Conservation (phyloP, 495 filamentous ascomycete genomes). For the Elasticomyces elasticus region DNA sequence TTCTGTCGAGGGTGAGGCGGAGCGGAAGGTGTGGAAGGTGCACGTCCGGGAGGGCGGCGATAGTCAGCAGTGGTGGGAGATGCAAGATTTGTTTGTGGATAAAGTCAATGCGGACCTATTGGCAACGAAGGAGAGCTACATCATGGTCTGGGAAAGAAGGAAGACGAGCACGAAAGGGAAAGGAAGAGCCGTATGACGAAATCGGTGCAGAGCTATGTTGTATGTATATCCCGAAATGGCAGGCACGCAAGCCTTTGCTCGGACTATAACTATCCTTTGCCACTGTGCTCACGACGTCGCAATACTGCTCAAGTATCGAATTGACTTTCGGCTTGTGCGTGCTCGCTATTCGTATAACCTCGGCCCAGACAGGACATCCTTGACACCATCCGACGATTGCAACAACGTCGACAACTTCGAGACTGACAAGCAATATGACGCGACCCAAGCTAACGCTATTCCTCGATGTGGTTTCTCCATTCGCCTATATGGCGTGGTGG, state of each 20-base stretch:
- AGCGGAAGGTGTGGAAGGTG: constrained; percentile 69
- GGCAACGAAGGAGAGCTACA: constrained; percentile 83
- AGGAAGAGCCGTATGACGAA: neutral
- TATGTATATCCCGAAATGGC: neutral
- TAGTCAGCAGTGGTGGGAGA: constrained; percentile 73
- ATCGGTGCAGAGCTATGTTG: neutral
- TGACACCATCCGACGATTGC: neutral
- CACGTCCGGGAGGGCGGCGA: constrained; percentile 51
- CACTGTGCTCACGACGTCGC: neutral
- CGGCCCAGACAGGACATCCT: neutral
- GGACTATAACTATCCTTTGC: no score
- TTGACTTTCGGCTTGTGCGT: neutral
- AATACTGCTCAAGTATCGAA: neutral
- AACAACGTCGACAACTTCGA: neutral
- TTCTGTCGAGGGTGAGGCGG: constrained; percentile 68
- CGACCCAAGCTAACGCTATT: constrained; percentile 54
- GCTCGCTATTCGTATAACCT: neutral
- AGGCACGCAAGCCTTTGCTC: neutral
- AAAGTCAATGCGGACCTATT: constrained; percentile 73
- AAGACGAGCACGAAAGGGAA: constrained; percentile 30
- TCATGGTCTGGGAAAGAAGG: constrained; percentile 94
- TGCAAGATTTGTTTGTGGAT: constrained; percentile 91
- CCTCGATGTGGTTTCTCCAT: constrained; percentile 55
- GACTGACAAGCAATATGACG: constrained; percentile 20
- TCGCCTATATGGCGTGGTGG: constrained; percentile 60